Conservation (phyloP, 2,329 filamentous ascomycete genomes). For the Colletotrichum graminicola region DNA sequence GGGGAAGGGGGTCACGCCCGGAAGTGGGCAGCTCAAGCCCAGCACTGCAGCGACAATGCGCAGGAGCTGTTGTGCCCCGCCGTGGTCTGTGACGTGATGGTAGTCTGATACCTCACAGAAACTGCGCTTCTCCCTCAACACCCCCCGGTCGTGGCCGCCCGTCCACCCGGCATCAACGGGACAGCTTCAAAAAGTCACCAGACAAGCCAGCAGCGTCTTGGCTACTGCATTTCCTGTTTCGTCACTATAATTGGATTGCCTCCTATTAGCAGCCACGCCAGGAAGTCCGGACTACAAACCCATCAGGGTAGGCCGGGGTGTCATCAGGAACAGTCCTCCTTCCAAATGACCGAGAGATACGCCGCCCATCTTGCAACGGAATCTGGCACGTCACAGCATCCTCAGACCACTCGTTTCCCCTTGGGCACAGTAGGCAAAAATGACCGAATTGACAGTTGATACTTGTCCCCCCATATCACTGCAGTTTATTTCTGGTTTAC, state of each 20-base stretch:
- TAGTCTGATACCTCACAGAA: slow-evolving; percentile 36
- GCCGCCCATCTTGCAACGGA: background rate
- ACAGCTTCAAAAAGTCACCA: slow-evolving; percentile 13
- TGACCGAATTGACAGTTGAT: background rate
- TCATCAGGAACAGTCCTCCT: background rate
- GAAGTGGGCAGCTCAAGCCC: slow-evolving; percentile 9
- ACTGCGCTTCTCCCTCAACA: slow-evolving; percentile 11
- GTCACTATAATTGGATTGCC: slow-evolving; percentile 14
- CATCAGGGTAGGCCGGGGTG: background rate
- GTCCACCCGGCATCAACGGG: slow-evolving; percentile 5
- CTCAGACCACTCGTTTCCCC: slow-evolving; percentile 14
- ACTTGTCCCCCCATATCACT: background rate
- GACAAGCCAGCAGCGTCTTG: slow-evolving; percentile 9
- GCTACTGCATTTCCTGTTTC: slow-evolving; percentile 26
- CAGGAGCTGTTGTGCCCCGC: slow-evolving; percentile 31
- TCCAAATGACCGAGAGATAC: slow-evolving; percentile 31
- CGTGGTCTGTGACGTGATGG: slow-evolving; percentile 43
- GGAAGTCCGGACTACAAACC: background rate
- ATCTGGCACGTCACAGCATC: background rate
- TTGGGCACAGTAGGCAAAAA: background rate
- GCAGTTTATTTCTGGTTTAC: slow-evolving; percentile 14
- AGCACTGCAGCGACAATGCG: background rate
- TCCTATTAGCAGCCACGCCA: background rate
- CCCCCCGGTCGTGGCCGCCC: slow-evolving; percentile 5
- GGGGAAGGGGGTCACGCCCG: no score